Percentiles rank a stretch among this genome's conserved stretches.
Evolutionary conservation across 208 protist genomes (phyloP).

Genomic region (Trypanosomatidae sp.): DNA sequence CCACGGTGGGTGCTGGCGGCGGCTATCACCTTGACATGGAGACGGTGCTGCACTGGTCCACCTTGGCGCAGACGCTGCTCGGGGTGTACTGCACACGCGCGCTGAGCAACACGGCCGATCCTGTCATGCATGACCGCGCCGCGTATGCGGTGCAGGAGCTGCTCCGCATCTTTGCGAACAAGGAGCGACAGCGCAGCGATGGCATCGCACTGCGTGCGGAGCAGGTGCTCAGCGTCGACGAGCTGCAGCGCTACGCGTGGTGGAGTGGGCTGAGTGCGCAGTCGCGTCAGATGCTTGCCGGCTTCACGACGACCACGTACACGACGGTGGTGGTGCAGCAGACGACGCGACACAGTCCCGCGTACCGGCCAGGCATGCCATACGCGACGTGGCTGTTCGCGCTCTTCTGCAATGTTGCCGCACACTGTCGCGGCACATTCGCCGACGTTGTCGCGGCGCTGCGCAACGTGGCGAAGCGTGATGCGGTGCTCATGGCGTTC

Average conservation of each 20-base stretch:
- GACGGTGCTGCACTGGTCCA: constrained; percentile 50
- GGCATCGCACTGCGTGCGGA: constrained; percentile 20
- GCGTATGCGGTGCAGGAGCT: constrained; percentile 81
- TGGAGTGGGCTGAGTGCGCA: constrained; percentile 41
- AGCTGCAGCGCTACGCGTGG: constrained; percentile 69
- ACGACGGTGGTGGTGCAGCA: constrained; percentile 23
- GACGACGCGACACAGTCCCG: constrained; percentile 26
- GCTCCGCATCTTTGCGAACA: constrained; percentile 41
- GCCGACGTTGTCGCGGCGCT: constrained; percentile 48
- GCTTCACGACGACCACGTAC: constrained; percentile 69
- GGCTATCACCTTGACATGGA: constrained; percentile 10
- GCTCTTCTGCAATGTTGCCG: constrained; percentile 54
- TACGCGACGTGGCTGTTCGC: constrained; percentile 48
- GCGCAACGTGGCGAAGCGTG: constrained; percentile 76
- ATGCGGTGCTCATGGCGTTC: constrained; percentile 35
- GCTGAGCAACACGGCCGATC: constrained; percentile 61
- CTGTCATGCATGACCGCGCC: constrained; percentile 66
- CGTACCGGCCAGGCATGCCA: constrained; percentile 32
- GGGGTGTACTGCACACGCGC: constrained; percentile 51
- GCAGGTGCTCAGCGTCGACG: constrained; percentile 37
- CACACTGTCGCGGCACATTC: constrained; percentile 31
- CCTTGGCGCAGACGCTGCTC: constrained; percentile 45
- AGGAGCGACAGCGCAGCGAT: constrained; percentile 22
- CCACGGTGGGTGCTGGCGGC: neutral
- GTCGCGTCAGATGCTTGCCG: constrained; percentile 42